A percentile compares a stretch with the other conserved stretches of the same genome.
Evolutionary conservation across 345 rosid genomes (phyloP).

Genomic region (Camelina neglecta): DNA sequence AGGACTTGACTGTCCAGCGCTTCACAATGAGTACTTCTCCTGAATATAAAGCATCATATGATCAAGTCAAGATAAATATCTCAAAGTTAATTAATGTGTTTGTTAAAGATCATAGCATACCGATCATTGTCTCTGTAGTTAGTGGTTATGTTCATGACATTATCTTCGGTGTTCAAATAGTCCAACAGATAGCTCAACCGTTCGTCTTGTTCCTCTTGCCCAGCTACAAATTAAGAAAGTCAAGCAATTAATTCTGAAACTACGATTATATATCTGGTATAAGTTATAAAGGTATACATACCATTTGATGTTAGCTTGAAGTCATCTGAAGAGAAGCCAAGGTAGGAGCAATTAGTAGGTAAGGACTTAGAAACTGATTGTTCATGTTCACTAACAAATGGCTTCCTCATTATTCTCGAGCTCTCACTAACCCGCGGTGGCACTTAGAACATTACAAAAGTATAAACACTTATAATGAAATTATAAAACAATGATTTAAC

Average conservation of each 20-base stretch:
- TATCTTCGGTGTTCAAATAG: slow-evolving; percentile 61
- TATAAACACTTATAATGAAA: background rate
- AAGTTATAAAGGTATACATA: slow-evolving; percentile 23
- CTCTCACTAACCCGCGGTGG: slow-evolving; percentile 48
- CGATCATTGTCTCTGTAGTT: slow-evolving; percentile 66
- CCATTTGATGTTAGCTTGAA: slow-evolving; percentile 58
- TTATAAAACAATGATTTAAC: slow-evolving; percentile 23
- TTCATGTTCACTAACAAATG: slow-evolving; percentile 27
- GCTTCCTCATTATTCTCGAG: slow-evolving; percentile 56
- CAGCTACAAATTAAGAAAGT: slow-evolving; percentile 31
- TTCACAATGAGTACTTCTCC: slow-evolving; percentile 31
- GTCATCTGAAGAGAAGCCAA: slow-evolving; percentile 61
- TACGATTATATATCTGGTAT: background rate
- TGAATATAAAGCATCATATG: slow-evolving; percentile 7
- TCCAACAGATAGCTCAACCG: slow-evolving; percentile 61
- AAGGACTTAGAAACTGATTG: slow-evolving; percentile 53
- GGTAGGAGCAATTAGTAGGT: slow-evolving; percentile 47
- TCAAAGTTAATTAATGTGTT: slow-evolving; percentile 1
- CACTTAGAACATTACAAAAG: slow-evolving; percentile 43
- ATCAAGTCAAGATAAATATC: background rate
- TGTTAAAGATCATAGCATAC: slow-evolving; percentile 47
- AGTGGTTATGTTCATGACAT: slow-evolving; percentile 48
- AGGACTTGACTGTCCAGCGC: slow-evolving; percentile 60
- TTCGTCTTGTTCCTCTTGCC: slow-evolving; percentile 56
- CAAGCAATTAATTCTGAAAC: background rate